A percentile compares a stretch with the other conserved stretches of the same genome.
Conservation (phyloP, 2,329 filamentous ascomycete species). For the Cylindrodendrum hubeiense region DNA sequence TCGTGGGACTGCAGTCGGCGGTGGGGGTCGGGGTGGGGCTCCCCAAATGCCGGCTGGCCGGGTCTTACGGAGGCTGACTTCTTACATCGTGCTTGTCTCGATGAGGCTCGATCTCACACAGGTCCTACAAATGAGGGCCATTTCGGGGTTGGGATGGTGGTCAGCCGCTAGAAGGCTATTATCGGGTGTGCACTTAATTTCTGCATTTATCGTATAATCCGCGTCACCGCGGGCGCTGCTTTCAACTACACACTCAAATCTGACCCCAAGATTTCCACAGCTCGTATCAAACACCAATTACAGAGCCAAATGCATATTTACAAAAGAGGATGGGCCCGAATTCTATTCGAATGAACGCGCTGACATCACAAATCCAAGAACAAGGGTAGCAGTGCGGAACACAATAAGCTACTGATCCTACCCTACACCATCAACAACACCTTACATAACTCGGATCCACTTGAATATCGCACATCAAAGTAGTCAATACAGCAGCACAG, state of each 20-base stretch:
- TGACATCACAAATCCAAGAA: background rate
- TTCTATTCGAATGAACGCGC: background rate
- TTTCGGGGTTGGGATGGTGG: conserved; percentile 6
- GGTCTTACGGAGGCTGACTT: conserved; percentile 28
- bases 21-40: conserved; percentile 35
- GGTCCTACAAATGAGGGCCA: background rate
- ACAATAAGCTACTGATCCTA: background rate
- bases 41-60: conserved; percentile 12
- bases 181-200: background rate
- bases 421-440: background rate
- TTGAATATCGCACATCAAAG: background rate
- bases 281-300: background rate
- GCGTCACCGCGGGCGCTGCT: no score
- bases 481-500: no score
- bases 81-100: background rate
- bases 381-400: background rate
- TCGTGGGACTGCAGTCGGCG: conserved; percentile 32
- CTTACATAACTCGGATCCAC: background rate
- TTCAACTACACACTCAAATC: background rate
- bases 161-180: conserved; percentile 31
- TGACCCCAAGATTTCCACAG: background rate
- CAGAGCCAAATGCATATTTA: background rate
- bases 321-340: background rate
- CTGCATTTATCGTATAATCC: background rate
- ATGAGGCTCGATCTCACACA: background rate